These are phyloP conservation scores for Neolentinus lepideus DNA, from an alignment of 1,284 basidiomycete genomes.

Conservation along the genomic window DNA sequence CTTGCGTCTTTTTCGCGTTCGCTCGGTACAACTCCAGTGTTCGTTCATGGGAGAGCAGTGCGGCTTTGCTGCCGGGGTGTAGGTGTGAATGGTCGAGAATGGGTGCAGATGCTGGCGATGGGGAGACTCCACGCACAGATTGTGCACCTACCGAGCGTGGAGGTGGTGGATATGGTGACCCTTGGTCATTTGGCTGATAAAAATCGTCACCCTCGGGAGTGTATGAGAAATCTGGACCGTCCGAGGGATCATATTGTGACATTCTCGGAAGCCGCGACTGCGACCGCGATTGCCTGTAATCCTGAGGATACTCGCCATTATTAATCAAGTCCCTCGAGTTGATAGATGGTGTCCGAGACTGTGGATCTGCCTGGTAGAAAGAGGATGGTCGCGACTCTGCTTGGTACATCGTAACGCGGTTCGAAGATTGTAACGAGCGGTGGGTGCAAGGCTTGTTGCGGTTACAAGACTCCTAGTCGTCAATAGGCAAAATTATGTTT, in stretches of 20 bases:
- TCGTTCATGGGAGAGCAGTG: conserved; percentile 89
- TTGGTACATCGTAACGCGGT: too few species aligned
- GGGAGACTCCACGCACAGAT: conserved; percentile 15
- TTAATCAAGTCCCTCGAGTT: too few species aligned
- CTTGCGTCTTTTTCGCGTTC: conserved; percentile 98
- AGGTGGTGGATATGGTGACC: background rate
- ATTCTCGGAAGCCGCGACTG: too few species aligned
- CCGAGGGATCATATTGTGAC: conserved; percentile 17
- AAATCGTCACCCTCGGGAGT: conserved; percentile 1
- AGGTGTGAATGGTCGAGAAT: conserved; percentile 93
- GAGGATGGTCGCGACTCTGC: too few species aligned
- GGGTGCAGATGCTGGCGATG: conserved; percentile 31
- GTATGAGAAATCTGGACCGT: conserved; percentile 14
- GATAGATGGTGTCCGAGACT: too few species aligned
- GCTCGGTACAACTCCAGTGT: conserved; percentile 95
- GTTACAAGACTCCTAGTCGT: too few species aligned
- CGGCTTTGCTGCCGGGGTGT: conserved; percentile 86
- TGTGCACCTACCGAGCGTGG: background rate
- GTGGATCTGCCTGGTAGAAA: too few species aligned
- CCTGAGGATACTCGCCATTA: too few species aligned
- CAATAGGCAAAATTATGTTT: too few species aligned
- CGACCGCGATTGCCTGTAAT: too few species aligned
- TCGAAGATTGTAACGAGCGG: too few species aligned
- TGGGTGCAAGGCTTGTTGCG: too few species aligned
- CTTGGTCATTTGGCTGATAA: conserved; percentile 2